Percentiles rank a stretch among this genome's conserved stretches.
Evolutionary conservation across 257 asterid genomes (phyloP).

Genomic region (Solanum appendiculatum): DNA sequence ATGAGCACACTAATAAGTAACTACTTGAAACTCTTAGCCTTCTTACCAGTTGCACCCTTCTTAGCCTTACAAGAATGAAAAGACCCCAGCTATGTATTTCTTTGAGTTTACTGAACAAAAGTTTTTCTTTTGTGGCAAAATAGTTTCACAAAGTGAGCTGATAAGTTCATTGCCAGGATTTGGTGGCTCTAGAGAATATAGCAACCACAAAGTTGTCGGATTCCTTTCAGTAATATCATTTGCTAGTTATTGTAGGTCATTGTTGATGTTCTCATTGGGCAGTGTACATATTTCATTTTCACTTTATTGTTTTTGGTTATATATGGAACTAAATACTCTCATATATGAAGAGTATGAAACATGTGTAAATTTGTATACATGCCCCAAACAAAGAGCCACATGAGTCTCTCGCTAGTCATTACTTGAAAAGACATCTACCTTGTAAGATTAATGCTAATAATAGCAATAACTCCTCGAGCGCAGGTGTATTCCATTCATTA

Average conservation of each 20-base stretch:
- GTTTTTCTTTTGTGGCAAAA: constrained; percentile 13
- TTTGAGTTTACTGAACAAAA: background rate
- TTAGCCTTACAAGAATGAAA: constrained; percentile 32
- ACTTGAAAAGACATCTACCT: background rate
- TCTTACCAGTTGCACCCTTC: no score
- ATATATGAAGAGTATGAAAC: background rate
- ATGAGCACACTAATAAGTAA: no score
- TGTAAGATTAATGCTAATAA: no score
- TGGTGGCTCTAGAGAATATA: constrained; percentile 62
- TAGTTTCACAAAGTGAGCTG: constrained; percentile 19
- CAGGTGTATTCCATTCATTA: no score
- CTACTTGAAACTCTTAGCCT: no score
- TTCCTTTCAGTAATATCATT: constrained; percentile 10
- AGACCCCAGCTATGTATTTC: constrained; percentile 7
- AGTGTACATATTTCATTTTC: constrained; percentile 12
- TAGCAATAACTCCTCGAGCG: no score
- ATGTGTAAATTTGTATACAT: background rate
- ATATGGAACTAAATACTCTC: constrained; percentile 5
- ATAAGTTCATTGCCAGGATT: constrained; percentile 23
- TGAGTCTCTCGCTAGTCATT: background rate
- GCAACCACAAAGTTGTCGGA: constrained; percentile 52
- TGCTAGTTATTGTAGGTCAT: no score
- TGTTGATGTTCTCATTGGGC: constrained; percentile 17
- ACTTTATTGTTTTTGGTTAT: constrained; percentile 17
- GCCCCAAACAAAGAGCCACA: background rate